phyloP scores from a whole-genome alignment of 2,329 filamentous ascomycete genomes.

The Stemphylium vesicarium region DNA sequence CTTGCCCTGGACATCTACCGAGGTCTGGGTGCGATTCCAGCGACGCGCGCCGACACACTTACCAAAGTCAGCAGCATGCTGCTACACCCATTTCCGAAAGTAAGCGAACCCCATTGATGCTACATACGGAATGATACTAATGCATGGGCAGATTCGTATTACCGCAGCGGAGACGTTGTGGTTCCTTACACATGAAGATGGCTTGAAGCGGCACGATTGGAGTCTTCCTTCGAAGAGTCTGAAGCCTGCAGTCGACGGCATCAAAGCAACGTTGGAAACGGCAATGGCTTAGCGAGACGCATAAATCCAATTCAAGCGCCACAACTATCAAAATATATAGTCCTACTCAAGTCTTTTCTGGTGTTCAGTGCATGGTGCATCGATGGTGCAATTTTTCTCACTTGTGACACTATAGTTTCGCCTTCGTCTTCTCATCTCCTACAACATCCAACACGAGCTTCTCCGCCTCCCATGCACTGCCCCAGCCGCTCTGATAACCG shows the following conservation, averaged over 20 bases:
- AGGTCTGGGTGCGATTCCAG: slow-evolving; percentile 64
- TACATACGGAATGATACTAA: slow-evolving; percentile 4
- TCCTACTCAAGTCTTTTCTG: too few species aligned
- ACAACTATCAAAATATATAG: too few species aligned
- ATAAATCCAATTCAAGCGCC: too few species aligned
- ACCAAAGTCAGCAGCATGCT: slow-evolving; percentile 76
- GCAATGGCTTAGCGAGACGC: not conserved
- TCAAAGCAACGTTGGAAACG: slow-evolving; percentile 18
- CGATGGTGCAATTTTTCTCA: not conserved
- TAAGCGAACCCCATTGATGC: slow-evolving; percentile 44
- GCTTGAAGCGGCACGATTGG: slow-evolving; percentile 37
- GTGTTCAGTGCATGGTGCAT: not conserved
- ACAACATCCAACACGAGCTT: slow-evolving; percentile 44
- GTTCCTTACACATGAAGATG: slow-evolving; percentile 44
- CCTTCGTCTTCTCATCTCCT: slow-evolving; percentile 13
- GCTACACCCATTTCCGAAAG: slow-evolving; percentile 80
- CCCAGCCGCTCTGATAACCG: slow-evolving; percentile 66
- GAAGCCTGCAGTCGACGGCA: slow-evolving; percentile 36
- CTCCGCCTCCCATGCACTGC: slow-evolving; percentile 51
- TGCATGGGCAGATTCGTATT: slow-evolving; percentile 35
- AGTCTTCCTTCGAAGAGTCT: slow-evolving; percentile 41
- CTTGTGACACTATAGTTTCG: slow-evolving; percentile 10
- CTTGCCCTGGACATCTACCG: slow-evolving; percentile 82
- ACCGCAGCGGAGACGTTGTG: slow-evolving; percentile 52
- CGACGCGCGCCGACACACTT: slow-evolving; percentile 62